These are phyloP conservation scores for Elaeis guineensis DNA, from an alignment of 176 grass and related monocot genomes.

Conservation along the genomic window DNA sequence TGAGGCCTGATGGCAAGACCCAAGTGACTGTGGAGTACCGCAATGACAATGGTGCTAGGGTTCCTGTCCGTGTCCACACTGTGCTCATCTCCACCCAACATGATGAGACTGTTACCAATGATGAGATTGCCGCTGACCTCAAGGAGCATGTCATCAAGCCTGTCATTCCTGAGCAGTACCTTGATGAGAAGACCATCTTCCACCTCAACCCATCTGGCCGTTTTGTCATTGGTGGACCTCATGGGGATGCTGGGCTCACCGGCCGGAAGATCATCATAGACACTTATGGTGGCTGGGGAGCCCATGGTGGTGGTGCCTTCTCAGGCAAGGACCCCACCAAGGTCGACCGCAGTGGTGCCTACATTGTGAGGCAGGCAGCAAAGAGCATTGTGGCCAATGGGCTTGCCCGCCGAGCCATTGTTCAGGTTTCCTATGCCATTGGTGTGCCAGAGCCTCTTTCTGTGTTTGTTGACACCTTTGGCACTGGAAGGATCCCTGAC, in stretches of 20 bases:
- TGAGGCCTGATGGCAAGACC: slow-evolving; percentile 63
- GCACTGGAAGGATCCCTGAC: slow-evolving; percentile 47
- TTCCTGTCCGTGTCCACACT: slow-evolving; percentile 69
- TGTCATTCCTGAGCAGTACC: slow-evolving; percentile 52
- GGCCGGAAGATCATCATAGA: slow-evolving; percentile 74
- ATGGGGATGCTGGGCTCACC: slow-evolving; percentile 45
- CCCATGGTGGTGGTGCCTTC: slow-evolving; percentile 53
- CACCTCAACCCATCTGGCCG: slow-evolving; percentile 55
- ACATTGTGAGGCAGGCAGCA: slow-evolving; percentile 55
- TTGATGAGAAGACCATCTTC: slow-evolving; percentile 66
- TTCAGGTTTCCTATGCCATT: slow-evolving; percentile 62
- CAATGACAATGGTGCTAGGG: slow-evolving; percentile 57
- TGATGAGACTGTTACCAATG: slow-evolving; percentile 67
- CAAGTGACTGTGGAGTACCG: slow-evolving; percentile 60
- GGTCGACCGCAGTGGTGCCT: slow-evolving; percentile 62
- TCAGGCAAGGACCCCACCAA: slow-evolving; percentile 70
- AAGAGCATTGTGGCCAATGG: slow-evolving; percentile 50
- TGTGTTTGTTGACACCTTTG: slow-evolving; percentile 41
- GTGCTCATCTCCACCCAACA: slow-evolving; percentile 87
- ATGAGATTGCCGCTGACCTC: slow-evolving; percentile 69
- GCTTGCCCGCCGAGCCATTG: slow-evolving; percentile 39
- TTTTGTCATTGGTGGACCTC: slow-evolving; percentile 53
- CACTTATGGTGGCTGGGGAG: slow-evolving; percentile 59
- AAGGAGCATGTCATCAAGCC: slow-evolving; percentile 86
- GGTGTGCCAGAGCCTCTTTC: slow-evolving; percentile 57